Base-by-base conservation (phyloP, 805 yeast species). In the Spathaspora passalidarum region DNA sequence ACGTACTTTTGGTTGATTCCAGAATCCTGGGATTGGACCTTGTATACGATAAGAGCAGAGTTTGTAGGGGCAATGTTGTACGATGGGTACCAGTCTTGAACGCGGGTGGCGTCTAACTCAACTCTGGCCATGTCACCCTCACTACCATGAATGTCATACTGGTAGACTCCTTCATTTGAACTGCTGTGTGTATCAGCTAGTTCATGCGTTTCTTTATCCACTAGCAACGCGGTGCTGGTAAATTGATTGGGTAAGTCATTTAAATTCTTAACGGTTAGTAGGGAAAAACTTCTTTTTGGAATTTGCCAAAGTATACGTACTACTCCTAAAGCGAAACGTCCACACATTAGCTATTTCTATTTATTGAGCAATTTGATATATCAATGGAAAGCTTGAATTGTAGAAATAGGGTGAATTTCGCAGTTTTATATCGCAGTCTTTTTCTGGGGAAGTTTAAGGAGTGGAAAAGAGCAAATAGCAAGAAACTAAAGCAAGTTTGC, bases 61-160 rank as follows among this genome's bases (percentile, higher is more conserved):
- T 69, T 65, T 2, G 86, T 81, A 1, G 92, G 94, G 0, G 82
- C 80, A 1, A 86, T 70, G 52, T 86, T 85, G 57, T 74, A 83
- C 6, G 81, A 66, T 3, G 73, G 68, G 0, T 48, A 4, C 45
- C 45, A 43, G 5, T 32, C n/a, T 13, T 10, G 2, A 3, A 39
- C 42, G 13, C 45, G 25, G 4, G 43, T 19, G 2, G 38, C 17
- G 23, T 45, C 49, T 10, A 40, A 35, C 36, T 45, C 38, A 23
- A 42, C 37, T 9, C 19, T 14, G n/a, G 6, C 14, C 1, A 16
- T 13, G 25, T n/a, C 18, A 2, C 19, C 42, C 14, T 34, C 43
- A 13, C 38, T 22, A 8, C 26, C 45, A 3, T 34, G 29, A 16
- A 41, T 29, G 8, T 44, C 23, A 18, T 7, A 44, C 5, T 44